Conservation (phyloP, 2,329 filamentous ascomycete genomes). For the Ascomycota sp. region DNA sequence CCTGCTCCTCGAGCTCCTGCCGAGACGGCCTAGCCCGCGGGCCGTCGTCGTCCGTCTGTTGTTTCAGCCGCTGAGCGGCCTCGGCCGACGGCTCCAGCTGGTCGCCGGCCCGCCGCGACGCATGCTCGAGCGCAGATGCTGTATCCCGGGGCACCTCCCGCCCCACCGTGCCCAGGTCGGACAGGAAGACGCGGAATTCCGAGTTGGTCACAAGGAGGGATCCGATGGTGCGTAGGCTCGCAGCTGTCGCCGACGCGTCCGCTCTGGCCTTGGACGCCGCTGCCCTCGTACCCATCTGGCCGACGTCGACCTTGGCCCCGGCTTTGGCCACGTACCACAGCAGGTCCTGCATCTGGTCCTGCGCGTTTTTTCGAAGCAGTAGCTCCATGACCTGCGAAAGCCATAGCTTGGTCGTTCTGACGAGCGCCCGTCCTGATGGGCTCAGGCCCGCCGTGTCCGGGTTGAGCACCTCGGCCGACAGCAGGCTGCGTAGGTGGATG, state of each 20-base stretch:
- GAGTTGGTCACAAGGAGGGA: conserved; percentile 72
- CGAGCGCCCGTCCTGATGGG: conserved; percentile 49
- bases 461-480: conserved; percentile 59
- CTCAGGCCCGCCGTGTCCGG: conserved; percentile 48
- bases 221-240: conserved; percentile 63
- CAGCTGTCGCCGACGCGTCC: conserved; percentile 30
- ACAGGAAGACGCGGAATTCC: conserved; percentile 70
- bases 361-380: conserved; percentile 56
- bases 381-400: conserved; percentile 64
- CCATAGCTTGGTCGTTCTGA: conserved; percentile 50
- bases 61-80: conserved; percentile 27
- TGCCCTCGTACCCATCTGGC: conserved; percentile 9
- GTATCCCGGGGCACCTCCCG: conserved; percentile 75
- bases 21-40: conserved; percentile 23
- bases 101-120: conserved; percentile 52
- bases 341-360: conserved; percentile 78
- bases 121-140: conserved; percentile 53
- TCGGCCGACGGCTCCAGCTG: conserved; percentile 45
- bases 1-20: conserved; percentile 39
- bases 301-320: conserved; percentile 24
- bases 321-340: conserved; percentile 65
- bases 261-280: conserved; percentile 11
- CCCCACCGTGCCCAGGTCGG: conserved; percentile 56
- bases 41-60: conserved; percentile 6
- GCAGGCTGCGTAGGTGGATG: conserved; percentile 53